These are phyloP conservation scores for sweet orange (Citrus sinensis) DNA, from an alignment of 345 rosid genomes.

Conservation along the genomic window DNA sequence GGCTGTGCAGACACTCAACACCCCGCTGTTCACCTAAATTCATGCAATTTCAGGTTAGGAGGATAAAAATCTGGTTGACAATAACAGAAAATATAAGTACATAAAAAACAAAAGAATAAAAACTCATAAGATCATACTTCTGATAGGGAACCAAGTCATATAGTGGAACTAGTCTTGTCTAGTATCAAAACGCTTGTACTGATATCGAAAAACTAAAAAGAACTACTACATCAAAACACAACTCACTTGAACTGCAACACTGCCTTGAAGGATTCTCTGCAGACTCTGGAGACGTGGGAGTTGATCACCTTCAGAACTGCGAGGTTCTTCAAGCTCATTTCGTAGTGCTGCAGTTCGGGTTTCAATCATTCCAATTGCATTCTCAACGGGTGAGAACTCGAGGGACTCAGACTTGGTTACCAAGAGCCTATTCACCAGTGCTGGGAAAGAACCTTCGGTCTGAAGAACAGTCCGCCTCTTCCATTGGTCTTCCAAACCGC, in stretches of 20 bases:
- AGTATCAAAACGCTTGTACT: neutral
- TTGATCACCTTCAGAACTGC: slow-evolving; percentile 97
- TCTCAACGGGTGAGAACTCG: slow-evolving; percentile 97
- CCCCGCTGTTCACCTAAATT: slow-evolving; percentile 95
- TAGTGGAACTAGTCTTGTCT: neutral
- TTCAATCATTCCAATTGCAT: slow-evolving; percentile 99
- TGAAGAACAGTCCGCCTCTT: slow-evolving; percentile 94
- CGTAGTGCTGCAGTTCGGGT: slow-evolving; percentile 90
- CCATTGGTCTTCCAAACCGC: slow-evolving; percentile 99
- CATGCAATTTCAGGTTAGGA: neutral
- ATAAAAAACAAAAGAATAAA: too few relatives aligned
- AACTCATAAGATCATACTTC: neutral
- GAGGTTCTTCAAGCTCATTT: slow-evolving; percentile 98
- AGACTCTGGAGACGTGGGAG: slow-evolving; percentile 94
- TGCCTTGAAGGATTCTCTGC: slow-evolving; percentile 99
- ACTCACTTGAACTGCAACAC: slow-evolving; percentile 96
- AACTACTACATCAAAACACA: neutral
- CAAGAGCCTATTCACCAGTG: slow-evolving; percentile 84
- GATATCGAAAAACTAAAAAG: neutral
- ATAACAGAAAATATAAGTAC: neutral
- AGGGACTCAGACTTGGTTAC: slow-evolving; percentile 93
- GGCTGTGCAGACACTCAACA: slow-evolving; percentile 96
- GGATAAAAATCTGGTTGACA: neutral
- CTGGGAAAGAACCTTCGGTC: slow-evolving; percentile 96
- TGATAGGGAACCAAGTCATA: neutral